Evolutionary conservation across 331 rosid species (phyloP), one percentile per base, ranked within the genome.

Genomic region (Rhamnella rubrinervis): DNA sequence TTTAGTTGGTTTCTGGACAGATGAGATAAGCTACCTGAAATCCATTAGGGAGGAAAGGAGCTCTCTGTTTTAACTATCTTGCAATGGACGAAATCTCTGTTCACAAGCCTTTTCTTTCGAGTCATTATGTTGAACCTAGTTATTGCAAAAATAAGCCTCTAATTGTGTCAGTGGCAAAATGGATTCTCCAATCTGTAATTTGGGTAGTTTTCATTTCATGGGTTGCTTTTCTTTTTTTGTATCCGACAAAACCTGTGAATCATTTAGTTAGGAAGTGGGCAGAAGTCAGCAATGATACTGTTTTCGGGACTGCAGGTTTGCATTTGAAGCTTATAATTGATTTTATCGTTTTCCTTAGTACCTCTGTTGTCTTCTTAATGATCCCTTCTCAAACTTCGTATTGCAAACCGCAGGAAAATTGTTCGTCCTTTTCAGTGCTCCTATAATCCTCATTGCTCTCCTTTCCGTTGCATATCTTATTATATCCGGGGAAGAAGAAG

Each of bases 291-390:
- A 19, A 17, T 1, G 82, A 71, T 19, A 67, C 72, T 70, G 59
- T 76, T 63, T 82, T 83, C 40, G 97, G 90, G 74, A 38, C 67
- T 51, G 76, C 92, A 77, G 95, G 97, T 88, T 70, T 15, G 61
- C 53, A 0, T 60, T 20, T 18, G 13, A 20, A 52, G 16, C 52
- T 71, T 58, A 5, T 14, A 13, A 16, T 59, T 39, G 6, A 3
- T 56, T 55, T 0, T 10, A 3, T 19, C 11, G 35, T 31, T 5
- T 7, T 11, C 5, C 7, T 14, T 6, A 46, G 7, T 31, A 31
- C 5, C 35, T 31, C 5, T 19, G n/a, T 5, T 64, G 26, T 47
- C 13, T 46, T 13, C 60, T 56, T 35, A 25, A 0, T 62, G 76
- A 55, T 71, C 65, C 23, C 6, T 31, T 65, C 67, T 71, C 61